Percentiles rank a stretch among this genome's conserved stretches.
These are phyloP conservation scores for Taphrina flavorubra DNA, from an alignment of 1,139 yeast genomes.

Conservation along the genomic window DNA sequence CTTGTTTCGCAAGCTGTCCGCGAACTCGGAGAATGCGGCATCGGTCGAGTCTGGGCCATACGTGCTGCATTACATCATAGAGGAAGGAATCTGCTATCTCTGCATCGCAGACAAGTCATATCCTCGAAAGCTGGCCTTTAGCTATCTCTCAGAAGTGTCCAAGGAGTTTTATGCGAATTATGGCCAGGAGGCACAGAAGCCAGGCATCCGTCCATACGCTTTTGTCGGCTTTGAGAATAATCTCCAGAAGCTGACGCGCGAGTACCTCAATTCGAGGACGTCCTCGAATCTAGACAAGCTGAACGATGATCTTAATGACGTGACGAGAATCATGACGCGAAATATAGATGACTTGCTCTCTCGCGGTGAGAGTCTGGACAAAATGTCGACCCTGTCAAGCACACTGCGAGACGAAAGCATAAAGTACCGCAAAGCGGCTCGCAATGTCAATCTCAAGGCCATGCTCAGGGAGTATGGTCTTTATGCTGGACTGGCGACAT, in stretches of 20 bases:
- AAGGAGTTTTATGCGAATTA: constrained; percentile 82
- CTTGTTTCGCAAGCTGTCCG: constrained; percentile 74
- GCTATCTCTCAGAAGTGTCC: constrained; percentile 80
- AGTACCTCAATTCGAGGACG: constrained; percentile 88
- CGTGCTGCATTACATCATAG: constrained; percentile 66
- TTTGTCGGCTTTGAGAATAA: constrained; percentile 84
- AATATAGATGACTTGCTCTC: constrained; percentile 92
- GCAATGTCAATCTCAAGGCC: constrained; percentile 87
- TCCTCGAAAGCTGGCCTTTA: constrained; percentile 87
- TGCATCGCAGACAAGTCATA: constrained; percentile 77
- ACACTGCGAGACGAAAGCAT: constrained; percentile 80
- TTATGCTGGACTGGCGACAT: constrained; percentile 70
- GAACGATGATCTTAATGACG: constrained; percentile 88
- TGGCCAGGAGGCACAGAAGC: constrained; percentile 69
- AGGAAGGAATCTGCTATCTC: constrained; percentile 70
- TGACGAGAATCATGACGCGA: constrained; percentile 91
- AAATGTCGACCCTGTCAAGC: constrained; percentile 84
- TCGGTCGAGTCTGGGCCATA: constrained; percentile 78
- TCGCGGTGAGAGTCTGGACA: constrained; percentile 92
- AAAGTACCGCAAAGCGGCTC: constrained; percentile 88
- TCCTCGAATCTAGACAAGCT: constrained; percentile 76
- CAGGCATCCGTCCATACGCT: constrained; percentile 81
- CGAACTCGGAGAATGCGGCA: constrained; percentile 83
- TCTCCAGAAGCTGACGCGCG: constrained; percentile 82
- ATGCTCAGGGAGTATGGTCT: constrained; percentile 89